Conservation (phyloP, 2,329 filamentous ascomycete genomes). For the Ilyonectria sp. region DNA sequence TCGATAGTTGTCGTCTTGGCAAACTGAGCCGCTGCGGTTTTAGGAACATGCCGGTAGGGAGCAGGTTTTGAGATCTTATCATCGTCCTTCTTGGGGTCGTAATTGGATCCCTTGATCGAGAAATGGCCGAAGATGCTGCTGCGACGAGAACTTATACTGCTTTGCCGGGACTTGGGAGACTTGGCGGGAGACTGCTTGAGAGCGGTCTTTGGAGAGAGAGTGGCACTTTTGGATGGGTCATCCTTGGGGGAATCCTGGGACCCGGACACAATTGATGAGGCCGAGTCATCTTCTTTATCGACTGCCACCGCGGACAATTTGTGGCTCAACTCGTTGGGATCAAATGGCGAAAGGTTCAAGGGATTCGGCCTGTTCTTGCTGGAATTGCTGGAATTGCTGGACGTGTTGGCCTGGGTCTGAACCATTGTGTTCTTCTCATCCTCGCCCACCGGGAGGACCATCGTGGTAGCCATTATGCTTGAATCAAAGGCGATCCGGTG, state of each 20-base stretch:
- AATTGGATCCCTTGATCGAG: slow-evolving; percentile 46
- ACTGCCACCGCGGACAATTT: slow-evolving; percentile 66
- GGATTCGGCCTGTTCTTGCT: slow-evolving; percentile 42
- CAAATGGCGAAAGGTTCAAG: slow-evolving; percentile 57
- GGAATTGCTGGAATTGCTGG: slow-evolving; percentile 18
- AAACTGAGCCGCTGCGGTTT: slow-evolving; percentile 70
- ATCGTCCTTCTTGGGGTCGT: slow-evolving; percentile 38
- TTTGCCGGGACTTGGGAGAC: slow-evolving; percentile 8
- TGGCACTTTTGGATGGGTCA: not conserved
- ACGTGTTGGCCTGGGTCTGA: not conserved
- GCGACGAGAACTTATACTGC: slow-evolving; percentile 34
- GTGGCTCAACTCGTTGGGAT: slow-evolving; percentile 69
- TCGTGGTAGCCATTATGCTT: not conserved
- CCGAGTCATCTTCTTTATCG: slow-evolving; percentile 60
- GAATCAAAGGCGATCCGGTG: not conserved
- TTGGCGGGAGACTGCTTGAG: not conserved
- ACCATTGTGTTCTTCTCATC: not conserved
- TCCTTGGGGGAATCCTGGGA: slow-evolving; percentile 9
- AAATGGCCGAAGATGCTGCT: slow-evolving; percentile 44
- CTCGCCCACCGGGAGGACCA: not conserved
- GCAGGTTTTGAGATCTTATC: slow-evolving; percentile 31
- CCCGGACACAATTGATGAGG: slow-evolving; percentile 40
- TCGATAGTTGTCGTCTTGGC: slow-evolving; percentile 66
- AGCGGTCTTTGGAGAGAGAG: slow-evolving; percentile 20
- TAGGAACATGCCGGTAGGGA: slow-evolving; percentile 66